phyloP scores from a whole-genome alignment of 1,284 basidiomycete species.

The Gymnopus androsaceus region DNA sequence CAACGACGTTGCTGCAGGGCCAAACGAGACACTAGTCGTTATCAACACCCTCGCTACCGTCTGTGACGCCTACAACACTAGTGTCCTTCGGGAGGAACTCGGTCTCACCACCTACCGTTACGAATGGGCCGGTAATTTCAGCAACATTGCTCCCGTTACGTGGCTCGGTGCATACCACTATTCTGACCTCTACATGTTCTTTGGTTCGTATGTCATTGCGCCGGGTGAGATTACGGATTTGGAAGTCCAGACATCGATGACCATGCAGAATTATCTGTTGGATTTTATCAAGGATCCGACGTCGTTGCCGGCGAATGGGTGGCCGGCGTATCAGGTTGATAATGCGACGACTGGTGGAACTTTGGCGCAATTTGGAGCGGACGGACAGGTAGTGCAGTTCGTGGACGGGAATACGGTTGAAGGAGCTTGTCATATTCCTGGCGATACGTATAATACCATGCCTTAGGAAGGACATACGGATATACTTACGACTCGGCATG shows the following conservation, averaged over 20 bases:
- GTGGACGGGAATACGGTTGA: background rate
- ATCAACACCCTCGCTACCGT: background rate
- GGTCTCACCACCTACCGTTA: background rate
- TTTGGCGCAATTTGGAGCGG: background rate
- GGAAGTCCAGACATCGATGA: background rate
- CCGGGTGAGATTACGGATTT: slow-evolving; percentile 2
- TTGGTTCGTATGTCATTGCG: slow-evolving; percentile 2
- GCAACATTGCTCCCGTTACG: background rate
- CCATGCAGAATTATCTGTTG: background rate
- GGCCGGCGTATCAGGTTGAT: background rate
- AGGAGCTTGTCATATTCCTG: slow-evolving; percentile 1
- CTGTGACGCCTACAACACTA: background rate
- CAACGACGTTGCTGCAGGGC: background rate
- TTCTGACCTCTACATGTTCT: background rate
- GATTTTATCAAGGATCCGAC: background rate
- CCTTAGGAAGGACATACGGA: too few species aligned
- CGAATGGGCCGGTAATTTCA: slow-evolving; percentile 4
- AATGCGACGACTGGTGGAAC: background rate
- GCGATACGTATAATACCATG: background rate
- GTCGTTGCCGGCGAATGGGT: background rate
- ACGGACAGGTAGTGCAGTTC: background rate
- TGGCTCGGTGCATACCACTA: slow-evolving; percentile 7
- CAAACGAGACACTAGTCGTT: background rate
- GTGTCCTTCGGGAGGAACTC: background rate
- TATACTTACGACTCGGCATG: too few species aligned